Evolutionary conservation across 345 rosid genomes (phyloP).

Genomic region (Boechera divaricarpa): DNA sequence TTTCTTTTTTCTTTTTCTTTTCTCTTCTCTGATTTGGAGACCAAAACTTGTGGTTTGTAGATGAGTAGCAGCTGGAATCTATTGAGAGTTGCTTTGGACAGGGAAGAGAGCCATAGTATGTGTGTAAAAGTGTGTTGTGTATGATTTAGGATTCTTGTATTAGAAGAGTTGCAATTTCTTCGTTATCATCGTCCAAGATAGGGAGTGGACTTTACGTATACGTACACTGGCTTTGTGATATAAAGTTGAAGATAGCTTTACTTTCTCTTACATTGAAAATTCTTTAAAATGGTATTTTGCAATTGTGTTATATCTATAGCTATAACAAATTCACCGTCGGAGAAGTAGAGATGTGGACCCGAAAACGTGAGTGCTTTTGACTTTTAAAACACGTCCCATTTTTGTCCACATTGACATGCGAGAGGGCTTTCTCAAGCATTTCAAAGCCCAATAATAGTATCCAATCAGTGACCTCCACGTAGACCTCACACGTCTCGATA

Average conservation of each 20-base stretch:
- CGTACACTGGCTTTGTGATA: constrained; percentile 34
- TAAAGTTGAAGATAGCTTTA: constrained; percentile 37
- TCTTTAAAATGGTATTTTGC: too few relatives aligned
- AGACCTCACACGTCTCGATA: too few relatives aligned
- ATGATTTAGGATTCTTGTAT: constrained; percentile 31
- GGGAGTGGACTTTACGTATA: constrained; percentile 34
- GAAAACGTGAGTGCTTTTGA: too few relatives aligned
- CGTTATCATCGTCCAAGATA: constrained; percentile 16
- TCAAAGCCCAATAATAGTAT: too few relatives aligned
- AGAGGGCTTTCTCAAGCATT: too few relatives aligned
- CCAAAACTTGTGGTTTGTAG: constrained; percentile 36
- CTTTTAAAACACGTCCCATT: too few relatives aligned
- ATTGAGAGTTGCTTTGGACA: constrained; percentile 29
- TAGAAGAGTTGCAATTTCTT: constrained; percentile 33
- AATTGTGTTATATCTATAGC: too few relatives aligned
- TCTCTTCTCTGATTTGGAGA: constrained; percentile 28
- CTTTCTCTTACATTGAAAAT: not conserved
- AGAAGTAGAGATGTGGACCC: too few relatives aligned
- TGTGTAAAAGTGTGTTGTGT: constrained; percentile 28
- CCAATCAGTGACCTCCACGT: too few relatives aligned
- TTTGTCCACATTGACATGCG: too few relatives aligned
- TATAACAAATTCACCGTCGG: too few relatives aligned
- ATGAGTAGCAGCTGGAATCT: constrained; percentile 23
- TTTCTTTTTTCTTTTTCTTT: not conserved
- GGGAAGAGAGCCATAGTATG: constrained; percentile 21